These are phyloP conservation scores for Teratosphaeria destructans DNA, from an alignment of 2,329 filamentous ascomycete genomes.

Conservation along the genomic window DNA sequence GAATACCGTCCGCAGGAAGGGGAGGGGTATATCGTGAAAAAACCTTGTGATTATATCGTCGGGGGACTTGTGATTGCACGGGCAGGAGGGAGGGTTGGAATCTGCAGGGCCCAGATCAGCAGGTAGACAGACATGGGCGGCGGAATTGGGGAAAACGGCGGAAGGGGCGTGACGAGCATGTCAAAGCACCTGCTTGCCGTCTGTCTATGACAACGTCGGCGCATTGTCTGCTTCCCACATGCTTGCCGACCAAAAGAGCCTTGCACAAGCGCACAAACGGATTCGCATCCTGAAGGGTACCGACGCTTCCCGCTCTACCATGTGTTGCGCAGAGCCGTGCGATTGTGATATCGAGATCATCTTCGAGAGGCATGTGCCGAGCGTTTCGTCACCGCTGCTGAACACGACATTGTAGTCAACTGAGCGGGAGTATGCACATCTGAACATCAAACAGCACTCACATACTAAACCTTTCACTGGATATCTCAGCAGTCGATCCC, in stretches of 20 bases:
- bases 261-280: not conserved
- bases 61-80: too few species aligned
- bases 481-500: not conserved
- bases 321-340: too few species aligned
- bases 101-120: too few species aligned
- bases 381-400: not conserved
- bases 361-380: not conserved
- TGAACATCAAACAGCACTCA: not conserved
- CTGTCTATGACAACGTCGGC: not conserved
- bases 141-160: too few species aligned
- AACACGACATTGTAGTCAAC: not conserved
- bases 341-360: too few species aligned
- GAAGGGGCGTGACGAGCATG: too few species aligned
- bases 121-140: too few species aligned
- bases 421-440: not conserved
- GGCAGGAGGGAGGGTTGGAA: too few species aligned
- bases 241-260: not conserved
- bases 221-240: not conserved
- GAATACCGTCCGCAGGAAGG: not conserved
- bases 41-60: not conserved
- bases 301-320: too few species aligned
- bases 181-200: not conserved
- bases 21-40: not conserved
- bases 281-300: too few species aligned
- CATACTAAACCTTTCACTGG: not conserved